Evolutionary conservation across 1,139 yeast species (phyloP).

Genomic region (Geotrichum histeridarum): DNA sequence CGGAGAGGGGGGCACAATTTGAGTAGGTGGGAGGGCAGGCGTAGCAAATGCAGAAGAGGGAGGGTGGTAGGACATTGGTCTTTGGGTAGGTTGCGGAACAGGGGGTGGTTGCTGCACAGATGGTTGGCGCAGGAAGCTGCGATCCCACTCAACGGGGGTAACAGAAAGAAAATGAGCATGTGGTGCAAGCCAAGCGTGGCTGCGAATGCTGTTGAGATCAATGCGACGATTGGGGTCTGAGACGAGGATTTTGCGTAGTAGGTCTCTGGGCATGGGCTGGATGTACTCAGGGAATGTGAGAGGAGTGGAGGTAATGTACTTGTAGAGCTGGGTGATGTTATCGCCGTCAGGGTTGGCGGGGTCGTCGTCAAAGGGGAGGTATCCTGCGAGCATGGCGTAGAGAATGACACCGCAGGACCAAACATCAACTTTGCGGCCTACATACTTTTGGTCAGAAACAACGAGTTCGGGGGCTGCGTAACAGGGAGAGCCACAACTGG

Average conservation of each 20-base stretch:
- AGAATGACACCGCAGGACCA: slow-evolving; percentile 96
- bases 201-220: slow-evolving; percentile 59
- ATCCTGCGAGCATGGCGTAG: slow-evolving; percentile 96
- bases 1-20: slow-evolving; percentile 9
- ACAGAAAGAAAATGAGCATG: slow-evolving; percentile 77
- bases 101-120: slow-evolving; percentile 2
- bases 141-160: slow-evolving; percentile 87
- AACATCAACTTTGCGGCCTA: slow-evolving; percentile 90
- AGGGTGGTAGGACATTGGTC: slow-evolving; percentile 13
- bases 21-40: slow-evolving; percentile 15
- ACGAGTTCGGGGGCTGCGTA: slow-evolving; percentile 98
- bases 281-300: slow-evolving; percentile 93
- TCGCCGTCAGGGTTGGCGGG: slow-evolving; percentile 95
- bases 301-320: slow-evolving; percentile 85
- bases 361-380: slow-evolving; percentile 95
- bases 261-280: slow-evolving; percentile 85
- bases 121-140: slow-evolving; percentile 24
- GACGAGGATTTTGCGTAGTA: slow-evolving; percentile 76
- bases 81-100: slow-evolving; percentile 22
- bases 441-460: slow-evolving; percentile 78
- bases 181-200: slow-evolving; percentile 82
- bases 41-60: slow-evolving; percentile 17
- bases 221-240: slow-evolving; percentile 82
- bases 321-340: slow-evolving; percentile 84
- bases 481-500: slow-evolving; percentile 97